A percentile compares a stretch with the other conserved stretches of the same genome.
Conservation (phyloP, 1,284 basidiomycete species). For the Mycena sp. region DNA sequence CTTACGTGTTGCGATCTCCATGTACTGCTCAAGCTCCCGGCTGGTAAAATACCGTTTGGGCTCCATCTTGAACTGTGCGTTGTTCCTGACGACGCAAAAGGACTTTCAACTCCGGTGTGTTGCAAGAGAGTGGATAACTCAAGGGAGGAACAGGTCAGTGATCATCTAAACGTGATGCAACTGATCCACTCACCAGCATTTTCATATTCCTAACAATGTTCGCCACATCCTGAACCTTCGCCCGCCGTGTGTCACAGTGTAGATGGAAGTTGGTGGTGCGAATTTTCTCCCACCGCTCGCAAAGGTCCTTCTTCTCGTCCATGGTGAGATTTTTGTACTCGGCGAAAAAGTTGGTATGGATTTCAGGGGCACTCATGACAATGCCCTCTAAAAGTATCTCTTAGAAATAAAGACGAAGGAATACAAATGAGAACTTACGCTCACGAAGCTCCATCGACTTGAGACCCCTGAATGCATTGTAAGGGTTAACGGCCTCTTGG, state of each 20-base stretch:
- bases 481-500: conserved; percentile 11
- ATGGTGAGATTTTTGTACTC: conserved; percentile 9
- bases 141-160: no score
- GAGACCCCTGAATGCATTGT: conserved; percentile 13
- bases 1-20: conserved; percentile 8
- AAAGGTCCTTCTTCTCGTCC: not conserved
- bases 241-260: conserved; percentile 4
- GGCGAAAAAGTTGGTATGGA: not conserved
- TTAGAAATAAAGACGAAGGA: not conserved
- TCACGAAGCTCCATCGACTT: conserved; percentile 8
- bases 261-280: not conserved
- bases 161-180: not conserved
- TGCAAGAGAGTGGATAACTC: not conserved
- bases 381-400: not conserved
- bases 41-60: conserved; percentile 18
- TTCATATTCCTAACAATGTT: conserved; percentile 17
- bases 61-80: conserved; percentile 1
- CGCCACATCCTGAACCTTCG: conserved; percentile 7
- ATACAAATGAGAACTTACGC: not conserved
- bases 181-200: not conserved
- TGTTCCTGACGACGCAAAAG: conserved; percentile 16
- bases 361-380: not conserved
- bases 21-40: conserved; percentile 10
- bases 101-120: conserved; percentile 10
- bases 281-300: not conserved